These are phyloP conservation scores for Macrocystidia cucumis DNA, from an alignment of 1,284 basidiomycete species.

Conservation along the genomic window DNA sequence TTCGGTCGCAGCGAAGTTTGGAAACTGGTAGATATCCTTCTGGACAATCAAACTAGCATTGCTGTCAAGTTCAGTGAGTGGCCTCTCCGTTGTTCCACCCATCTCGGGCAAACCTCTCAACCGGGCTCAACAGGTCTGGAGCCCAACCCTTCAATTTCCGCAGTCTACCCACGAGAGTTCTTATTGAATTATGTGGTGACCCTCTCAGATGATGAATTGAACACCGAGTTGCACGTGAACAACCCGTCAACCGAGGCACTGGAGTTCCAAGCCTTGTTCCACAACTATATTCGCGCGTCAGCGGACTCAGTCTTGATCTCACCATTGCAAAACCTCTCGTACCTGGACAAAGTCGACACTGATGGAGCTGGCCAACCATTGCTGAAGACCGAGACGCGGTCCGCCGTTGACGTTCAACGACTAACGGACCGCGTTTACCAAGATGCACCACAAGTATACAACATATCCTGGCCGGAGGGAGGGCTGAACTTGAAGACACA, in stretches of 20 bases:
- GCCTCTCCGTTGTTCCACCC: conserved; percentile 3
- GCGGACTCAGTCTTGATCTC: conserved; percentile 48
- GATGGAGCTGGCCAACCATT: conserved; percentile 39
- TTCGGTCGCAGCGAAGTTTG: conserved; percentile 75
- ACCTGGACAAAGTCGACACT: conserved; percentile 72
- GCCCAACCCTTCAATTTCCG: conserved; percentile 49
- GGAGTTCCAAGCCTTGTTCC: conserved; percentile 83
- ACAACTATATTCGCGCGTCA: conserved; percentile 77
- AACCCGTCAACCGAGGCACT: conserved; percentile 48
- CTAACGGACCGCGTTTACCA: conserved; percentile 75
- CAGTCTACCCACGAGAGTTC: conserved; percentile 57
- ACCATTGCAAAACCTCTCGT: conserved; percentile 54
- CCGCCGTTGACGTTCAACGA: conserved; percentile 51
- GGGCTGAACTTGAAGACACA: conserved; percentile 49
- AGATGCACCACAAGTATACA: conserved; percentile 47
- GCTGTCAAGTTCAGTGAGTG: conserved; percentile 66
- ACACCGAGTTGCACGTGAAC: conserved; percentile 72
- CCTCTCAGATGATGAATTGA: conserved; percentile 65
- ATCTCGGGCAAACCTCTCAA: conserved; percentile 3
- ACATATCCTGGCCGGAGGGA: conserved; percentile 52
- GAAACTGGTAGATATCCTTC: conserved; percentile 56
- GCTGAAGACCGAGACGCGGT: conserved; percentile 55
- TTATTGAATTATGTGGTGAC: conserved; percentile 74
- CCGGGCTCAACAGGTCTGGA: conserved; percentile 40
- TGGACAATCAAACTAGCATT: conserved; percentile 66